Evolutionary conservation across 768 basidiomycete species (phyloP), one percentile per base, ranked within the genome.

Genomic region (Kwoniella sp.): DNA sequence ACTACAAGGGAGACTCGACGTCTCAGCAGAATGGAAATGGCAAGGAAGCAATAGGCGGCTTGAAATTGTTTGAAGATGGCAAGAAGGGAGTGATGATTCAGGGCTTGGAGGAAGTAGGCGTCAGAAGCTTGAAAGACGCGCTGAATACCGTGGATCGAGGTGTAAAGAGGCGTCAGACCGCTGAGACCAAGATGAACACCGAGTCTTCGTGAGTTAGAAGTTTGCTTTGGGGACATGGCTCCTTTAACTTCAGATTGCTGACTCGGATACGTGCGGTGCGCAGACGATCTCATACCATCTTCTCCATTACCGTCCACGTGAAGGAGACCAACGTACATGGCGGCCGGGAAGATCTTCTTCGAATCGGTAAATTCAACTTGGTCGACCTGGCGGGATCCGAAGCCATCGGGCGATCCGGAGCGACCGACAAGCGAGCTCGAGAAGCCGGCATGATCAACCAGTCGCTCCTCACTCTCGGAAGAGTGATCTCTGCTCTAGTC

Each of bases 371-470:
- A 79, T 85, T 99, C 50, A 97, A 98, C 80, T 86, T 99, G 23
- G 96, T 99, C 58, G 96, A 99, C 78, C 84, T 99, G 61, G 96
- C 96, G 31, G 96, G 96, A 7, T 94, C 93, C 1, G 96, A 99
- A 82, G 97, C 96, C 72, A 94, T 99, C 75, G 94, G 93, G 11
- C 85, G 95, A 25, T 92, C 90, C 0, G 96, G 96, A 20, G 96
- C 96, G 1, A 92, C 93, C 78, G 91, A 96, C 74, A 93, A 91
- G 79, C 84, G 94, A 63, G 96, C 96, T 13, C 85, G 92, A 69
- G 96, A 99, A 77, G 96, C 96, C 1, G 96, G 96, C 12, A 96
- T 94, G 90, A 98, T 99, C 80, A 99, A 98, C 75, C 92, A 96
- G 82, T 94, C 92, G 75, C 83, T 99, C 55, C 84, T 99, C 1